phyloP scores from a whole-genome alignment of 208 protist genomes.

The Trypanosoma conorhini region DNA sequence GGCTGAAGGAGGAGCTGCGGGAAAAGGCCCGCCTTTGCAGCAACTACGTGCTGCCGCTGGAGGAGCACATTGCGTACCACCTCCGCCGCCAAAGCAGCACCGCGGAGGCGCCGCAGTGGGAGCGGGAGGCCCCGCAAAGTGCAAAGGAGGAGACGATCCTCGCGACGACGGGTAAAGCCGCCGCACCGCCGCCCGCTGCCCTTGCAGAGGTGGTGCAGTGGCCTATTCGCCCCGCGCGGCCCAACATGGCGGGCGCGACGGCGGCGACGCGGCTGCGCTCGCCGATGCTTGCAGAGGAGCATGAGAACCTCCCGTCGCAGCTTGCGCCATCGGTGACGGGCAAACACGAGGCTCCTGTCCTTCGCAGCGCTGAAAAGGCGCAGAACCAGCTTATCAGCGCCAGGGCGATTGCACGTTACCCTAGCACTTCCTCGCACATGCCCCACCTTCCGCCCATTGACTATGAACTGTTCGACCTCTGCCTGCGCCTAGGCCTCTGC shows the following conservation, averaged over 20 bases:
- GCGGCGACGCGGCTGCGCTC: conserved; percentile 47
- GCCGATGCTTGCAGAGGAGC: conserved; percentile 57
- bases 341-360: conserved; percentile 38
- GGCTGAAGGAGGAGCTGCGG: conserved; percentile 52
- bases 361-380: conserved; percentile 20
- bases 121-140: not conserved
- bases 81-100: conserved; percentile 40
- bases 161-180: not conserved
- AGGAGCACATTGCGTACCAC: conserved; percentile 46
- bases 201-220: conserved; percentile 9
- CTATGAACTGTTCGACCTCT: conserved; percentile 82
- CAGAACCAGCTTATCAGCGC: conserved; percentile 44
- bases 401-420: conserved; percentile 61
- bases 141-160: conserved; percentile 13
- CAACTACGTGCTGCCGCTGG: conserved; percentile 66
- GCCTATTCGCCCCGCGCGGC: conserved; percentile 25
- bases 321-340: conserved; percentile 63
- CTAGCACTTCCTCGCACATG: conserved; percentile 50
- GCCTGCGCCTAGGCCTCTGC: conserved; percentile 60
- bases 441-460: conserved; percentile 67
- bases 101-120: not conserved
- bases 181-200: not conserved
- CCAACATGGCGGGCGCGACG: conserved; percentile 10
- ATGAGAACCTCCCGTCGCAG: conserved; percentile 43
- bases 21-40: conserved; percentile 70